Evolutionary conservation across 2,329 filamentous ascomycete species (phyloP), one percentile per base, ranked within the genome.

Genomic region (Epichloe uncinata): DNA sequence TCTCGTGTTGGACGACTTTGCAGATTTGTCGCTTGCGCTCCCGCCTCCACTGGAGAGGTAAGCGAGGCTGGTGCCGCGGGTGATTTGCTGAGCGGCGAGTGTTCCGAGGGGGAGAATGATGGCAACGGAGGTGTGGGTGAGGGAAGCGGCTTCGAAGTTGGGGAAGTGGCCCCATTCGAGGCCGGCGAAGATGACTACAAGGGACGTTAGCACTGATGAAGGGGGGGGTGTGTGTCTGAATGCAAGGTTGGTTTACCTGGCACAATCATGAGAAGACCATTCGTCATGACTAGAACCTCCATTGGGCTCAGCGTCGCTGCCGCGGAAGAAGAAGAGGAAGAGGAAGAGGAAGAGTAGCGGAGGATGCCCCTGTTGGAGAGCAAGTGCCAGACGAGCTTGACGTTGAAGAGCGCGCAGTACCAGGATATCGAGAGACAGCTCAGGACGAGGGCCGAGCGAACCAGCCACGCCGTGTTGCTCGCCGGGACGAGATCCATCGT

Each of bases 361-460:
- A 79, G 63, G 6, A 79, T 60, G 44, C 69, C 71, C 26, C 73
- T 65, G 54, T 73, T 73, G 8, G 63, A 59, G 42, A 68, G 60
- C 52, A 79, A 66, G 57, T 79, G 76, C 18, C 64, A 56, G 46
- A 72, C 59, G 9, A 79, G 65, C 50, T 77, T 72, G 50, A 68
- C 54, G 58, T 76, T 76, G 64, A 80, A 80, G 36, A 79, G 56
- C 38, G 72, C 70, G 56, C 74, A 78, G 63, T 77, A 79, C 69
- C 73, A 79, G 52, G 66, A 69, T 35, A 73, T 70, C 15, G 67
- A 69, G 11, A 66, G 53, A 16, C 66, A 64, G n/a, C 68, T 69
- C 45, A 66, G 59, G 36, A 70, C 63, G 30, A 69, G 60, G 30
- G 67, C 66, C 33, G 62, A 60, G 47, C 70, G 56, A 3, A 66